Base-by-base conservation (phyloP, 192 early-diverging fungal genomes). In the Rhizophlyctis rosea region DNA sequence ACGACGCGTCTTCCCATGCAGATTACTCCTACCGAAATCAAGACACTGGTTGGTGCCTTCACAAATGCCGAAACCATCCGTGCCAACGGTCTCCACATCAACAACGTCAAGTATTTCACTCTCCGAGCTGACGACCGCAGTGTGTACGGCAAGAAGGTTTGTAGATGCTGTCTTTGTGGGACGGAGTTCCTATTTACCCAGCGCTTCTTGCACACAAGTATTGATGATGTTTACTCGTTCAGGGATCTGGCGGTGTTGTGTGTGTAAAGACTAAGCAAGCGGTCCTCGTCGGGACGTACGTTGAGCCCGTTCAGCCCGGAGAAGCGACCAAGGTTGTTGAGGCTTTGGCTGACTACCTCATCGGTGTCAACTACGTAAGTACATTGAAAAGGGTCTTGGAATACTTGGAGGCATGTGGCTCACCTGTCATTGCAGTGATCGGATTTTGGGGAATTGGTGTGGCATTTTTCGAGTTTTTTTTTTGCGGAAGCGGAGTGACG, bases 201-300 rank as follows among this genome's bases (percentile, higher is more conserved):
- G 7, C 39, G 48, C 32, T 16, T 54, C 51, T 55, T 18, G 34
- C 29, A 53, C 33, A n/a, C 13, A 16, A 34, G 13, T 18, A 7
- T 21, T n/a, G n/a, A 18, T 44, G 39, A 44, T 18, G 18, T 44
- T 44, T 7, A 44, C 7, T 18, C 39, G 7, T 44, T 5, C 66
- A 93, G 91, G 76, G 79, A 57, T 59, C 78, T 23, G 82, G 80
- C 63, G 93, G 93, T 65, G 68, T 89, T 64, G 67, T 78, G 68
- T 73, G 76, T 54, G 88, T 80, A 30, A 94, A 95, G 78, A 91
- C 93, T 21, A 83, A 74, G 33, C 86, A 91, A 73, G 82, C 89
- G 27, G 73, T 97, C 47, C 64, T 98, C 34, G 70, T 95, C 58
- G 88, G 86, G 34, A 64, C 80, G 57, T 89, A 91, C 61, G 62